These are phyloP conservation scores for Carnegiea gigantea DNA, from an alignment of 179 eudicot species.

Conservation along the genomic window DNA sequence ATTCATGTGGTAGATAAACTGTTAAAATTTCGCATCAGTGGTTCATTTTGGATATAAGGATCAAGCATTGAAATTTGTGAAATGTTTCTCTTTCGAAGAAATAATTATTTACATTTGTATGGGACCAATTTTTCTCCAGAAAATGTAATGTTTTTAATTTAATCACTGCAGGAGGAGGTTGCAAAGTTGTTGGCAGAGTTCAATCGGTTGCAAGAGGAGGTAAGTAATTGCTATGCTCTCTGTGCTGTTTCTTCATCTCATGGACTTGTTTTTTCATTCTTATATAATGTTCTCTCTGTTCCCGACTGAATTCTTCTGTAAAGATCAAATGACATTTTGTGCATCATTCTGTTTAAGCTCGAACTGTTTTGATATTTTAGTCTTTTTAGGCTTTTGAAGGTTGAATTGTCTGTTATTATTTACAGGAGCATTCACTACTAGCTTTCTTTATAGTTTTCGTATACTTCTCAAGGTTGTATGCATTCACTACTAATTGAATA, in stretches of 20 bases:
- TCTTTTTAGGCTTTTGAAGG: not conserved
- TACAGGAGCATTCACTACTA: not conserved
- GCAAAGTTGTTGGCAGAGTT: slow-evolving; percentile 58
- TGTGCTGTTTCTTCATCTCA: slow-evolving; percentile 15
- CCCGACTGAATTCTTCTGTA: not conserved
- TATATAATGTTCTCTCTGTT: not conserved
- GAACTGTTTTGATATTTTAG: not conserved
- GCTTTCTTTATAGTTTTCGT: not conserved
- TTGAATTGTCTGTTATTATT: not conserved
- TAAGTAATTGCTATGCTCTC: slow-evolving; percentile 21
- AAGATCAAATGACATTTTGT: not conserved
- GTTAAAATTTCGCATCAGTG: not conserved
- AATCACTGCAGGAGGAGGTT: slow-evolving; percentile 65
- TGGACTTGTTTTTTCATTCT: slow-evolving; percentile 1
- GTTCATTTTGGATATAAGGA: not conserved
- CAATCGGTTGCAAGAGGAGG: slow-evolving; percentile 57
- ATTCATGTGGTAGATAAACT: not conserved
- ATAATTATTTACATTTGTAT: not conserved
- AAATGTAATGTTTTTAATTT: slow-evolving; percentile 10
- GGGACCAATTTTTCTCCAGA: not conserved
- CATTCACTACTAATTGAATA: no score
- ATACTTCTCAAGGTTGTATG: not conserved
- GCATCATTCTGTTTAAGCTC: not conserved
- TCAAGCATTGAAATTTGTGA: not conserved
- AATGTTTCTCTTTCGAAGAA: not conserved